Conservation (phyloP, 2,329 filamentous ascomycete species). For the Cladosporium halotolerans region DNA sequence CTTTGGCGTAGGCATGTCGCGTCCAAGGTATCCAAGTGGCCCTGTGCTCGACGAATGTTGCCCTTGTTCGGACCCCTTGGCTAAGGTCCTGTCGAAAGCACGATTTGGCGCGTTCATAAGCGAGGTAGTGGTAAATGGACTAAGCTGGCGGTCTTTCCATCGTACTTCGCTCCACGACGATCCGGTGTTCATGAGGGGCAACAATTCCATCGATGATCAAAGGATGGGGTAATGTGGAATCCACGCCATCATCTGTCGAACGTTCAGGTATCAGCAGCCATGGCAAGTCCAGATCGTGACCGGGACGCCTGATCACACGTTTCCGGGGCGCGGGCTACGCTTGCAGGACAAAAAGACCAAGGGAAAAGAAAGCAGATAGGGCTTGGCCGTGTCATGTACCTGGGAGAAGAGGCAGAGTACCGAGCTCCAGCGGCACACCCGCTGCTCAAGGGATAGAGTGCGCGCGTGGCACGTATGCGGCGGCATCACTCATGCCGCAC, state of each 20-base stretch:
- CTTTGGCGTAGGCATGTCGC: too few species aligned
- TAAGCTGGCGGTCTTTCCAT: neutral
- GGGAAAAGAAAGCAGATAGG: neutral
- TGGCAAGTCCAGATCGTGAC: too few species aligned
- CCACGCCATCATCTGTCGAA: neutral
- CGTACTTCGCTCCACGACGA: slow-evolving; percentile 5
- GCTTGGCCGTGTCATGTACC: slow-evolving; percentile 5
- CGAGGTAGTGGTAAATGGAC: neutral
- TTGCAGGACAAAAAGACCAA: neutral
- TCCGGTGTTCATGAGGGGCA: neutral
- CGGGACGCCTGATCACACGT: too few species aligned
- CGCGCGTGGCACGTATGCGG: slow-evolving; percentile 5
- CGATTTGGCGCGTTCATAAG: too few species aligned
- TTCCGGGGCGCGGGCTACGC: too few species aligned
- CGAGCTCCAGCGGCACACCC: slow-evolving; percentile 2
- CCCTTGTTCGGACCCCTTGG: too few species aligned
- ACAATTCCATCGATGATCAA: neutral
- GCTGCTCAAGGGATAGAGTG: slow-evolving; percentile 5
- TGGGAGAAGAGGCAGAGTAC: slow-evolving; percentile 1
- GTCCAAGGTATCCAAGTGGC: too few species aligned
- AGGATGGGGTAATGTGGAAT: neutral
- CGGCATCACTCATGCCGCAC: neutral
- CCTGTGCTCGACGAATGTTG: too few species aligned
- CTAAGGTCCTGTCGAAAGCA: too few species aligned
- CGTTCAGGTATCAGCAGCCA: neutral